Evolutionary conservation across 352 stramenopile species (phyloP).

Genomic region (Globisporangium emineosum): DNA sequence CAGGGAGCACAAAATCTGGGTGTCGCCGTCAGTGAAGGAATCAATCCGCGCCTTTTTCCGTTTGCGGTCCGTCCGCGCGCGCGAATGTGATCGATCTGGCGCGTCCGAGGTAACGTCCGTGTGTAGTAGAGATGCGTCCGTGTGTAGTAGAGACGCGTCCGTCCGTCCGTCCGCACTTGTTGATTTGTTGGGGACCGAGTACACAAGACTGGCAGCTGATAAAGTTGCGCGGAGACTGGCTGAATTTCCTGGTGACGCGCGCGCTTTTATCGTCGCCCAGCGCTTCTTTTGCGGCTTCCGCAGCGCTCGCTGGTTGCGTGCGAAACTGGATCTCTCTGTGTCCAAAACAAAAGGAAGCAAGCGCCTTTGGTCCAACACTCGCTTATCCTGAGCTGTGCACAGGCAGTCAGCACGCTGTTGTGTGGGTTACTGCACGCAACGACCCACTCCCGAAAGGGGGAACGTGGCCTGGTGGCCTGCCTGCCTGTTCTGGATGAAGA

Average conservation of each 20-base stretch:
- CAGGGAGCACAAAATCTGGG: background rate
- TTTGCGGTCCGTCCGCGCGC: too few relatives aligned
- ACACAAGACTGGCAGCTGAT: background rate
- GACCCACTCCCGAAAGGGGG: background rate
- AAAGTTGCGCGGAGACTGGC: background rate
- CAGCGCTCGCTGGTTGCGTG: background rate
- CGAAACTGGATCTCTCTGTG: slow-evolving; percentile 5
- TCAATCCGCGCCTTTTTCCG: background rate
- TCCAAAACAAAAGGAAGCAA: background rate
- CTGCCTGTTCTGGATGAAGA: background rate
- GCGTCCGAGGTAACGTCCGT: background rate
- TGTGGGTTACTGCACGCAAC: background rate
- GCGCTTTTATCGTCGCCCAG: background rate
- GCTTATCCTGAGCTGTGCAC: background rate
- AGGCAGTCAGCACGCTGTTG: background rate
- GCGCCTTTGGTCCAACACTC: background rate
- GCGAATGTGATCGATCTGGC: background rate
- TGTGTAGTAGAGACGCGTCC: background rate
- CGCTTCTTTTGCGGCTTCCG: background rate
- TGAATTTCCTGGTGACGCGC: background rate
- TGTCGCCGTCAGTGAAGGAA: background rate
- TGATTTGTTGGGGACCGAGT: background rate
- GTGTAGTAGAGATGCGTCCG: background rate
- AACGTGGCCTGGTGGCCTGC: background rate
- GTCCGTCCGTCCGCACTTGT: background rate